These are phyloP conservation scores for Rubia tinctorum DNA, from an alignment of 305 asterid species.

Conservation along the genomic window DNA sequence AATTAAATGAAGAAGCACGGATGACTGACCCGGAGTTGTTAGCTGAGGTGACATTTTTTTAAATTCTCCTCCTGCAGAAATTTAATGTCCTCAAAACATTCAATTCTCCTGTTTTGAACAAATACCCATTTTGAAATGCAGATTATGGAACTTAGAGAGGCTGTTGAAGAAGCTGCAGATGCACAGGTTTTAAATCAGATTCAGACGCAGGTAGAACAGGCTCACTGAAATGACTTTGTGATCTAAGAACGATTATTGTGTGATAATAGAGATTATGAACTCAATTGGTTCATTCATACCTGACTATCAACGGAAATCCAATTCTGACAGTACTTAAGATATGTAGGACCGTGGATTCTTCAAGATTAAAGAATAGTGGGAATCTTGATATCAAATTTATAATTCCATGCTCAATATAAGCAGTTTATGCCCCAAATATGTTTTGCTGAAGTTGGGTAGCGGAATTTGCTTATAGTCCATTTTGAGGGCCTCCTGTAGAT, in stretches of 20 bases:
- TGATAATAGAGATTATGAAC: neutral
- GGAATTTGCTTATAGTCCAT: neutral
- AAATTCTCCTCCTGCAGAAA: neutral
- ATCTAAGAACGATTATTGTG: neutral
- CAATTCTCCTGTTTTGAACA: neutral
- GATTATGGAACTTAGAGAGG: slow-evolving; percentile 91
- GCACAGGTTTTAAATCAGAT: slow-evolving; percentile 51
- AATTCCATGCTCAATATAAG: neutral
- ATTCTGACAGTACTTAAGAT: neutral
- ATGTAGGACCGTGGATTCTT: neutral
- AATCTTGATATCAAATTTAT: neutral
- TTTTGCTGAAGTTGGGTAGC: neutral
- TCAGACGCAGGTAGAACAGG: slow-evolving; percentile 53
- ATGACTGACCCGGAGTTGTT: slow-evolving; percentile 73
- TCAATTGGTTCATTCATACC: neutral
- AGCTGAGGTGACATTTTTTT: slow-evolving; percentile 57
- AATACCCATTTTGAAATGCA: slow-evolving; percentile 29
- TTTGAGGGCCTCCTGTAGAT: neutral
- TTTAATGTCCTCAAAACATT: neutral
- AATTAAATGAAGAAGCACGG: slow-evolving; percentile 78
- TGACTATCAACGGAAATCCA: neutral
- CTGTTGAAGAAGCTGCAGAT: slow-evolving; percentile 77
- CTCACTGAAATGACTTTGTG: neutral
- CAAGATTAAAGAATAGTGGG: neutral
- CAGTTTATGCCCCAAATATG: neutral